These are phyloP conservation scores for Lumnitzera littorea DNA, from an alignment of 345 rosid species.

Conservation along the genomic window DNA sequence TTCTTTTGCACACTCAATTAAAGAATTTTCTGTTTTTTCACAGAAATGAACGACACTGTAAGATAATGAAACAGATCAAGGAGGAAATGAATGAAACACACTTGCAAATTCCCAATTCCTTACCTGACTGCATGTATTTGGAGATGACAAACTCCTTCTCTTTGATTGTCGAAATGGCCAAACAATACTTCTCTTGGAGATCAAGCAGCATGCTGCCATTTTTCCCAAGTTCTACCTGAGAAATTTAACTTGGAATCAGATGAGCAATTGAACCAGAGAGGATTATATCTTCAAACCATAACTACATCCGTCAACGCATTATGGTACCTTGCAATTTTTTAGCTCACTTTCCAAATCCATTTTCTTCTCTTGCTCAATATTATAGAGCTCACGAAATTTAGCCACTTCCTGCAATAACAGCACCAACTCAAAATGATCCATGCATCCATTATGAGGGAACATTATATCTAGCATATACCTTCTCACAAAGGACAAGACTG, in stretches of 20 bases:
- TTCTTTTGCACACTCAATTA: slow-evolving; percentile 61
- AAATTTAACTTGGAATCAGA: slow-evolving; percentile 7
- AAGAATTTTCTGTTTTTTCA: slow-evolving; percentile 45
- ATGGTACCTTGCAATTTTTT: slow-evolving; percentile 57
- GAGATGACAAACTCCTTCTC: slow-evolving; percentile 58
- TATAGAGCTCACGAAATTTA: slow-evolving; percentile 53
- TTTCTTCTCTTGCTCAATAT: slow-evolving; percentile 61
- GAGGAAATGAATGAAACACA: background rate
- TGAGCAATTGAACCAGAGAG: slow-evolving; percentile 3
- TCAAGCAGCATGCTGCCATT: slow-evolving; percentile 48
- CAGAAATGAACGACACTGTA: background rate
- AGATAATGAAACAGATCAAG: background rate
- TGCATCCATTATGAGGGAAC: slow-evolving; percentile 1
- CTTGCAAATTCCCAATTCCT: background rate
- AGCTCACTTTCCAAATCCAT: slow-evolving; percentile 54
- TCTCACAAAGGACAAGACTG: slow-evolving; percentile 47
- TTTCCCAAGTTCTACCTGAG: slow-evolving; percentile 52
- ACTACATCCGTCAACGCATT: too few species aligned
- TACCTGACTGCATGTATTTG: slow-evolving; percentile 59
- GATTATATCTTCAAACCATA: background rate
- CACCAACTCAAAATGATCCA: background rate
- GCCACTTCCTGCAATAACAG: slow-evolving; percentile 55
- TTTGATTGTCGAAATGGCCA: slow-evolving; percentile 37
- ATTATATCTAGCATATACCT: slow-evolving; percentile 28
- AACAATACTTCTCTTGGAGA: slow-evolving; percentile 43